Base-by-base conservation (phyloP, 2,329 filamentous ascomycete species). In the Coleophoma eucalyptorum region DNA sequence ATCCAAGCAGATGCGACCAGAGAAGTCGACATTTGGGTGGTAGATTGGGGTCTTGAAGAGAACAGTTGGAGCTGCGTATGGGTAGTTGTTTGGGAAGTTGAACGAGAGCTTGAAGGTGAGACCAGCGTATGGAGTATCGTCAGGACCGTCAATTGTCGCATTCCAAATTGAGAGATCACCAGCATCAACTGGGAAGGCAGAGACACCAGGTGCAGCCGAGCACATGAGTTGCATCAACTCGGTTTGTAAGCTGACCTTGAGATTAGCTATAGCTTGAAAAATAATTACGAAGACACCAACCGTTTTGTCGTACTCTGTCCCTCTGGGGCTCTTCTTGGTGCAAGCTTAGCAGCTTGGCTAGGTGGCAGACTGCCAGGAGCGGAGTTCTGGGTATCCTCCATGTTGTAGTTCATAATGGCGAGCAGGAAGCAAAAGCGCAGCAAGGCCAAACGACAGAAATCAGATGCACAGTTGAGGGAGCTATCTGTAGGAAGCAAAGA, bases 161-260 rank as follows among this genome's bases (percentile, higher is more conserved):
- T 86, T 91, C 94, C 94, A 99, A 34, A 84, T 84, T 63, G 96
- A 85, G 56, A 97, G 81, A 75, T 97, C 94, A 67, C 90, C 89
- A 67, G 95, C 90, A 34, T 86, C 86, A 52, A 90, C 87, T 26
- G 94, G 94, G 70, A 99, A 99, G 56, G 95, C 95, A 50, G 92
- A 96, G 65, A 97, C 86, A 59, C 94, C 94, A 13, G 92, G 90
- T 1, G 93, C 92, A 2, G 92, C 87, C 40, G 92, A 92, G 62
- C 91, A 92, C 94, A 99, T 97, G 62, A 99, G 84, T 70, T 94
- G 87, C 93, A 99, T 97, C 60, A 99, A 81, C 73, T 99, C 94
- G 45, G 92, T 95, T 73, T 99, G 94, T 51, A 99, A 80, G 64
- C 94, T 97, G 65, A 18, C 2, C 16, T 34, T 15, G 2, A 48